Base-by-base conservation (phyloP, 805 yeast species). In the Pichia kluyveri region DNA sequence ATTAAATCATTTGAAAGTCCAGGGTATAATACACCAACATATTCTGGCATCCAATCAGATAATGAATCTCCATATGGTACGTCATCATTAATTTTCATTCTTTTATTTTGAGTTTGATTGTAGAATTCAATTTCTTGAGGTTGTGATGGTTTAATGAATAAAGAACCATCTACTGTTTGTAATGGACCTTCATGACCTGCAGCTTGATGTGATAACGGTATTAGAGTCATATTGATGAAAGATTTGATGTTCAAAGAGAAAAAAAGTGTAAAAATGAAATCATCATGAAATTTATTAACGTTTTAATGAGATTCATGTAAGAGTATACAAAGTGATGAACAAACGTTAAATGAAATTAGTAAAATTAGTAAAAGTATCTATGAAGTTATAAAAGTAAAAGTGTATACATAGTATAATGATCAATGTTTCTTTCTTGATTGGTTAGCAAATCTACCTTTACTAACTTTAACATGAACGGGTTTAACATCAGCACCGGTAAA, bases 171-270 rank as follows among this genome's bases (percentile, higher is more conserved):
- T 8, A 63, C 73, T 52, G 80, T 80, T 11, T 77, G 75, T 46
- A 87, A 56, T 3, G 84, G 76, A 0, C 96, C 98, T 7, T 73
- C 86, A 59, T 91, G 99, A 7, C 99, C 99, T 0, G 97, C 98
- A 3, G 93, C 98, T 65, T 81, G 84, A 59, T 85, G 86, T 57
- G 68, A 54, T 59, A 69, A 47, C 60, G 71, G 62, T 65, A 64
- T 49, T 36, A 60, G 50, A 10, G 59, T 42, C 63, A 59, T 61
- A 10, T 3, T 34, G 14, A 14, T 34, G 14, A 4, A 8, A 2
- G n/a, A 9, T 5, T 34, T 15, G 8, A 2, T 34, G 17, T 14
- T 10, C 6, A 15, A 34, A 34, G 37, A 34, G 15, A 34, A 34
- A 34, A 34, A 5, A 30, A 6, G 7, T 23, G 26, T 23, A 23